Percentiles rank a stretch among this genome's conserved stretches.
phyloP scores from a whole-genome alignment of 1,139 yeast genomes.

The Pichia sp. region DNA sequence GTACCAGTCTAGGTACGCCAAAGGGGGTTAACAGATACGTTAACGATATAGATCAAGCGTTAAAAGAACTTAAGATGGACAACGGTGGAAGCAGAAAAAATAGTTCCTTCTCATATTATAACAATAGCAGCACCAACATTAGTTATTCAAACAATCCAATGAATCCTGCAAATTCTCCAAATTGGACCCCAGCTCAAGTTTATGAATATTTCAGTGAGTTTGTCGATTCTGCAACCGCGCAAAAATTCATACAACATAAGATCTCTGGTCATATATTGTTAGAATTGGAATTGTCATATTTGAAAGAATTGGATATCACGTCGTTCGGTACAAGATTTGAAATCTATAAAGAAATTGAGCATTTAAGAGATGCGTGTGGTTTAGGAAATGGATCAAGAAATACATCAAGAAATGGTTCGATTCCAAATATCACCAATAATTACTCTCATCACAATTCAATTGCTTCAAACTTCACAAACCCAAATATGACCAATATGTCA shows the following conservation, averaged over 20 bases:
- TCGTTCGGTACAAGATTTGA: constrained; percentile 97
- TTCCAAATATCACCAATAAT: background rate
- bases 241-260: constrained; percentile 81
- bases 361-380: constrained; percentile 41
- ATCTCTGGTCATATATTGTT: constrained; percentile 83
- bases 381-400: background rate
- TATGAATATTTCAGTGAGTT: constrained; percentile 67
- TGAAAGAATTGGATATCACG: constrained; percentile 87
- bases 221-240: constrained; percentile 69
- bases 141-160: constrained; percentile 27
- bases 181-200: constrained; percentile 91
- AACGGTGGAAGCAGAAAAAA: background rate
- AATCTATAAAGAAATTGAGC: constrained; percentile 84
- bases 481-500: background rate
- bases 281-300: constrained; percentile 79
- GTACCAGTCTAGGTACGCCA: background rate
- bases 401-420: background rate
- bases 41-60: constrained; percentile 82
- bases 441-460: background rate
- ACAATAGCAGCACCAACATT: background rate
- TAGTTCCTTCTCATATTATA: background rate
- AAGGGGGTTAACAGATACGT: constrained; percentile 45
- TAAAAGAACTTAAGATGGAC: constrained; percentile 56
- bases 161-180: constrained; percentile 40
- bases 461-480: background rate